These are phyloP conservation scores for Amanita rubescens DNA, from an alignment of 768 basidiomycete genomes.

Conservation along the genomic window DNA sequence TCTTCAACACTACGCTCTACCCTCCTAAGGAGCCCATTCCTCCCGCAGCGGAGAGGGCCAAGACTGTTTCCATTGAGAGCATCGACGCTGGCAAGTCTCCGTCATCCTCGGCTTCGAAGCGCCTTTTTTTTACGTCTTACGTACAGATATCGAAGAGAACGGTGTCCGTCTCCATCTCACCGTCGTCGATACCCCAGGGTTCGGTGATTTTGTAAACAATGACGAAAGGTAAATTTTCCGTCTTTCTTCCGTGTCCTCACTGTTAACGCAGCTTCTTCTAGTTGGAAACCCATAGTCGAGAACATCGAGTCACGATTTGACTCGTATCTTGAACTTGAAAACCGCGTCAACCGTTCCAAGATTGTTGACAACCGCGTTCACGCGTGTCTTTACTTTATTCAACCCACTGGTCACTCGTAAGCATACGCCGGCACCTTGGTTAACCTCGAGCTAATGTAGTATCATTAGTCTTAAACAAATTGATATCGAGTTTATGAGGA, in stretches of 20 bases:
- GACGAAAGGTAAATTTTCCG: conserved; percentile 71
- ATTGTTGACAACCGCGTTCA: conserved; percentile 96
- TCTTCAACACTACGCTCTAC: conserved; percentile 96
- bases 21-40: conserved; percentile 78
- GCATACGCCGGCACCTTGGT: conserved; percentile 23
- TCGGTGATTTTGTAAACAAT: conserved; percentile 99
- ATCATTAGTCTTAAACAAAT: conserved; percentile 84
- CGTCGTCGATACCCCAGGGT: conserved; percentile 99
- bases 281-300: conserved; percentile 98
- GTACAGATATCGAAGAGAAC: conserved; percentile 94
- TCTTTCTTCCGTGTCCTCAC: conserved; percentile 12
- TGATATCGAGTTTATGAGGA: conserved; percentile 98
- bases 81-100: conserved; percentile 83
- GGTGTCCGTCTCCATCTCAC: conserved; percentile 94
- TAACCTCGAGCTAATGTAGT: neutral
- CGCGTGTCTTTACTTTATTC: conserved; percentile 98
- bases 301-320: conserved; percentile 98
- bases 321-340: conserved; percentile 96
- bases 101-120: conserved; percentile 14
- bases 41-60: conserved; percentile 80
- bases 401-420: conserved; percentile 96
- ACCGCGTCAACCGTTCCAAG: conserved; percentile 92
- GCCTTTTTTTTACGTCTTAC: conserved; percentile 20
- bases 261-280: conserved; percentile 25
- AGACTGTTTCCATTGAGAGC: conserved; percentile 97